Evolutionary conservation across 345 rosid genomes (phyloP).

Genomic region (Bruguiera gymnorhiza): DNA sequence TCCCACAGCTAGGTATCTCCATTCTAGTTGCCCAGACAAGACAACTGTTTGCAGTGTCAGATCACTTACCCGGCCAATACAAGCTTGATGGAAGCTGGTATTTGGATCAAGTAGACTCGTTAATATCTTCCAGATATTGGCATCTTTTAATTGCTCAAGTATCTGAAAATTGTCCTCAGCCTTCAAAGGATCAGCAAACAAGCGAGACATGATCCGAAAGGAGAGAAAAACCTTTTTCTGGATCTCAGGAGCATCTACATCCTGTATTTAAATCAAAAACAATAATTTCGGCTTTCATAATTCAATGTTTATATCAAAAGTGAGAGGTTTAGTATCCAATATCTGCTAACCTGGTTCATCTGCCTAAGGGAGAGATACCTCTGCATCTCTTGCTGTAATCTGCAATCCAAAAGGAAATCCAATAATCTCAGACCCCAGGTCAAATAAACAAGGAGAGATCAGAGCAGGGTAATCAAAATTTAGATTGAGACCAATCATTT

Average conservation of each 20-base stretch:
- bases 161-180: conserved; percentile 83
- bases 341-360: conserved; percentile 65
- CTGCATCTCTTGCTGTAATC: conserved; percentile 98
- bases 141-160: conserved; percentile 94
- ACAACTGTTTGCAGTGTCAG: conserved; percentile 8
- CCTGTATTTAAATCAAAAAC: conserved; percentile 48
- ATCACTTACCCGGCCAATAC: conserved; percentile 59
- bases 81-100: conserved; percentile 57
- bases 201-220: conserved; percentile 85
- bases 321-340: conserved; percentile 14
- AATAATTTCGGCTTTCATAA: conserved; percentile 16
- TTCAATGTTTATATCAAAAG: conserved; percentile 7
- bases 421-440: conserved; percentile 32
- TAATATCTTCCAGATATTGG: conserved; percentile 87
- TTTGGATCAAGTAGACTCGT: conserved; percentile 65
- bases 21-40: background rate
- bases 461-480: conserved; percentile 12
- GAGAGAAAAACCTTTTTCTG: conserved; percentile 72
- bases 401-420: conserved; percentile 50
- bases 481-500: conserved; percentile 22
- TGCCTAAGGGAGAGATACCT: conserved; percentile 75
- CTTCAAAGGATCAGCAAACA: conserved; percentile 76
- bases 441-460: conserved; percentile 29
- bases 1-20: background rate
- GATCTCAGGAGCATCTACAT: conserved; percentile 70